phyloP scores from a whole-genome alignment of 768 basidiomycete genomes.

The Boletus insuetus region DNA sequence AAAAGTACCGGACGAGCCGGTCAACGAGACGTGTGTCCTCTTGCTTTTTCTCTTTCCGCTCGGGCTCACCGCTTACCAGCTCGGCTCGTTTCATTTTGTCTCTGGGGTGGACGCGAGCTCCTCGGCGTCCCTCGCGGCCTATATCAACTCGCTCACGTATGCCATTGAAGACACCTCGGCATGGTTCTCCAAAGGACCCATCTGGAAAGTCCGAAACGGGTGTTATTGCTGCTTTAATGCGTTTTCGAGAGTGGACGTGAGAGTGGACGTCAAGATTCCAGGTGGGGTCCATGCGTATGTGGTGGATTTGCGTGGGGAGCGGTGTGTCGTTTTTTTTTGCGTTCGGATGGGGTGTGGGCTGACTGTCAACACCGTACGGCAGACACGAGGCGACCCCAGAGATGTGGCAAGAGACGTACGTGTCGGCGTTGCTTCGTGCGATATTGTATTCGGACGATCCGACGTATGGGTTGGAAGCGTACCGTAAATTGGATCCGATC shows the following conservation, averaged over 20 bases:
- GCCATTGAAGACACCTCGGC: conserved; percentile 86
- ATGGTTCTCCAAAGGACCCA: conserved; percentile 85
- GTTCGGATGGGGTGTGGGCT: not conserved
- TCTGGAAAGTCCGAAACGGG: conserved; percentile 91
- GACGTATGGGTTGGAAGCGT: conserved; percentile 86
- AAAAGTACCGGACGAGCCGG: conserved; percentile 85
- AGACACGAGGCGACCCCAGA: conserved; percentile 87
- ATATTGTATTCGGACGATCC: conserved; percentile 97
- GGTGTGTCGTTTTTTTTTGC: conserved; percentile 47
- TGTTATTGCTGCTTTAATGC: conserved; percentile 99
- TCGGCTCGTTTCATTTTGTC: conserved; percentile 95
- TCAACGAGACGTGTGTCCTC: conserved; percentile 74
- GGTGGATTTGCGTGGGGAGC: conserved; percentile 90
- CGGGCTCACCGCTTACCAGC: conserved; percentile 38
- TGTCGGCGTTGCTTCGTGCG: conserved; percentile 87
- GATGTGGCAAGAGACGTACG: conserved; percentile 97
- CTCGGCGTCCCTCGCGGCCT: conserved; percentile 95
- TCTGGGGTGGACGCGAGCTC: conserved; percentile 99
- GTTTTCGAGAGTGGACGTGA: conserved; percentile 93
- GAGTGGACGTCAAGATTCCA: conserved; percentile 98
- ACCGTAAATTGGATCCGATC: conserved; percentile 94
- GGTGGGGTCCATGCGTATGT: conserved; percentile 95
- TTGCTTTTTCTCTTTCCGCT: too few relatives aligned
- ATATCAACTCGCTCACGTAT: conserved; percentile 98
- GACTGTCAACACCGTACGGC: not conserved